Base-by-base conservation (phyloP, 805 yeast species). In the Myxozyma sirexii region DNA sequence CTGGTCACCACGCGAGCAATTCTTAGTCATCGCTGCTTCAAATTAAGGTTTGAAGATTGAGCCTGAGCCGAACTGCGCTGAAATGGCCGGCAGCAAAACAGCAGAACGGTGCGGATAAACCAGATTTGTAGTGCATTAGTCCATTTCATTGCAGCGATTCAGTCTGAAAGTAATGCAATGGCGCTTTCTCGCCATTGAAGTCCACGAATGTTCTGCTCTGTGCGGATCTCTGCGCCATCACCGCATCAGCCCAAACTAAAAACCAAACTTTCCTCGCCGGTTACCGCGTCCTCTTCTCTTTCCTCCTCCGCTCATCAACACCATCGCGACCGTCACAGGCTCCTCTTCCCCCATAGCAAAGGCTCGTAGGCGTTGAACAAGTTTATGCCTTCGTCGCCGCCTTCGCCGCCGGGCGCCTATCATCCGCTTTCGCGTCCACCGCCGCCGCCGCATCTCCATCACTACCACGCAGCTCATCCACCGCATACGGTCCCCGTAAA, bases 311-410 rank as follows among this genome's bases (percentile, higher is more conserved):
- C 26, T 15, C 21, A 17, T 46, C 12, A 15, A 19, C 52, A 15
- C 17, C 42, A 23, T 17, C 35, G 31, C 41, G 29, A 29, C 52
- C 24, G 5, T 43, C 39, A 10, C 42, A 38, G 42, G 19, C 42
- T n/a, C 42, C n/a, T 13, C 21, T 38, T 19, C 24, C 6, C 13
- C 33, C 23, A 15, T 12, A 38, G 42, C 42, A 17, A 2, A 10
- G 33, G 33, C 33, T 6, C 10, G 33, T 29, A 29, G 10, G 33
- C 33, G 10, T 17, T 19, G 17, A 38, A 19, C 10, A 13, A 38
- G 42, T 19, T 13, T 26, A 57, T 57, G 61, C 57, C 61, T 24
- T 41, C 47, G 31, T 7, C 54, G 47, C 56, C 60, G 44, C 57
- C 57, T 21, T 38, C 61, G 33, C 61, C 56, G 24, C 48, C 48